These are phyloP conservation scores for Solanum clarkiae DNA, from an alignment of 257 asterid genomes.

Conservation along the genomic window DNA sequence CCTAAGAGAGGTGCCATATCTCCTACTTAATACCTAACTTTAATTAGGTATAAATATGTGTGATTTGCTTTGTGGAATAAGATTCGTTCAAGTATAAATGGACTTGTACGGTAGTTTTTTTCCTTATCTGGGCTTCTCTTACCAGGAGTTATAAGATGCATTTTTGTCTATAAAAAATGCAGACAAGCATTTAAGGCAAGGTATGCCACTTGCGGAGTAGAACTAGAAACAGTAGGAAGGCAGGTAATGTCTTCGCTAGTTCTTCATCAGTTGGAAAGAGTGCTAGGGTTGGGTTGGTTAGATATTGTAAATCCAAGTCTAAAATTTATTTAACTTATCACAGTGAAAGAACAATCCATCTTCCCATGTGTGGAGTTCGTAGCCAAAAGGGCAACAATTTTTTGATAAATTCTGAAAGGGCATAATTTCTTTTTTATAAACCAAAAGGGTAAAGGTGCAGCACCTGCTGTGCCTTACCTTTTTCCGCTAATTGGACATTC, in stretches of 20 bases:
- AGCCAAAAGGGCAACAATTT: too few species aligned
- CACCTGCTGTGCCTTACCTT: too few species aligned
- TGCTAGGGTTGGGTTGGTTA: neutral
- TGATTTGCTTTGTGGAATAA: neutral
- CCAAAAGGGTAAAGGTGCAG: too few species aligned
- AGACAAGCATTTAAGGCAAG: neutral
- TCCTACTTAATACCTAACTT: neutral
- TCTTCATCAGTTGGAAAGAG: neutral
- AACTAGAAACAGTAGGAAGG: neutral
- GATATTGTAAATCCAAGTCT: neutral
- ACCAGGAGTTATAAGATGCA: neutral
- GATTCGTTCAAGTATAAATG: neutral
- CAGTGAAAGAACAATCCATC: neutral
- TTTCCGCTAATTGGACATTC: too few species aligned
- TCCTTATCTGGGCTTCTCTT: neutral
- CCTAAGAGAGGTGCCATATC: neutral
- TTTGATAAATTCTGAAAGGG: too few species aligned
- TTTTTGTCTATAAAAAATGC: neutral
- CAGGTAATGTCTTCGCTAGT: neutral
- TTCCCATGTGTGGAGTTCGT: neutral
- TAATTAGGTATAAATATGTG: neutral
- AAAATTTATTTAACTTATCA: neutral
- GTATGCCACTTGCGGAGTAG: neutral
- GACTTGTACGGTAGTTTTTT: neutral
- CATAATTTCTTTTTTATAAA: too few species aligned